Evolutionary conservation across 23 red algal species (phyloP).

Genomic region (Gracilaria gracilis): DNA sequence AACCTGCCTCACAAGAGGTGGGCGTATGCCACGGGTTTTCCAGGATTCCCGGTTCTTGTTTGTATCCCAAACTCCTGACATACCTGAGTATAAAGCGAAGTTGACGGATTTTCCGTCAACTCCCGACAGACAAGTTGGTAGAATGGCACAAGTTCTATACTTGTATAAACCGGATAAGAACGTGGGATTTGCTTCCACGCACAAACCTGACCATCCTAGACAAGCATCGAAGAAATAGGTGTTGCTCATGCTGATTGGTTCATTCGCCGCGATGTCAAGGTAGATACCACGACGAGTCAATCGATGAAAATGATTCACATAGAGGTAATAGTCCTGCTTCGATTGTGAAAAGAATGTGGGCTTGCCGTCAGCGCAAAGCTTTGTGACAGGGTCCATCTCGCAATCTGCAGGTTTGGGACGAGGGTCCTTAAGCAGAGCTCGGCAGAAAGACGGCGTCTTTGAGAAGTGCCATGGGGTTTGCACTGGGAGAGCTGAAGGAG

Average conservation of each 20-base stretch:
- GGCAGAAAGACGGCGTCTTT: slow-evolving; percentile 29
- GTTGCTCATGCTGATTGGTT: slow-evolving; percentile 58
- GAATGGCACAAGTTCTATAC: slow-evolving; percentile 44
- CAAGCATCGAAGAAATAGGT: slow-evolving; percentile 70
- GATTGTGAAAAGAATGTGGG: slow-evolving; percentile 54
- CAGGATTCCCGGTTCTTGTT: slow-evolving; percentile 57
- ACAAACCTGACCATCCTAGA: slow-evolving; percentile 73
- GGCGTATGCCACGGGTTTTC: not conserved
- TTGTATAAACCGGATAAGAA: slow-evolving; percentile 42
- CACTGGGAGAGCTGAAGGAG: slow-evolving; percentile 16
- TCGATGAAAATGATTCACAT: slow-evolving; percentile 59
- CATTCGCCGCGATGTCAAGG: slow-evolving; percentile 63
- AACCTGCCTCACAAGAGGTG: slow-evolving; percentile 8
- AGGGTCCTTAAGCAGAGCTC: slow-evolving; percentile 5
- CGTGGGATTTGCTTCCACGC: slow-evolving; percentile 66
- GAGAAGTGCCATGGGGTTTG: slow-evolving; percentile 37
- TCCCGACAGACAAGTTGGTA: slow-evolving; percentile 70
- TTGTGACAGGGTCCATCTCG: slow-evolving; percentile 11
- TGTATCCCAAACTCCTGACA: slow-evolving; percentile 55
- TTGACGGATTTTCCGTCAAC: slow-evolving; percentile 46
- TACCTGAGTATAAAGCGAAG: slow-evolving; percentile 33
- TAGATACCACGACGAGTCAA: slow-evolving; percentile 65
- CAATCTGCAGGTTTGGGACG: not conserved
- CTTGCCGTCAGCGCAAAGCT: slow-evolving; percentile 52
- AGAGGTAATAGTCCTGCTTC: slow-evolving; percentile 72